Evolutionary conservation across 2,329 filamentous ascomycete genomes (phyloP).

Genomic region (Sporothrix pallida): DNA sequence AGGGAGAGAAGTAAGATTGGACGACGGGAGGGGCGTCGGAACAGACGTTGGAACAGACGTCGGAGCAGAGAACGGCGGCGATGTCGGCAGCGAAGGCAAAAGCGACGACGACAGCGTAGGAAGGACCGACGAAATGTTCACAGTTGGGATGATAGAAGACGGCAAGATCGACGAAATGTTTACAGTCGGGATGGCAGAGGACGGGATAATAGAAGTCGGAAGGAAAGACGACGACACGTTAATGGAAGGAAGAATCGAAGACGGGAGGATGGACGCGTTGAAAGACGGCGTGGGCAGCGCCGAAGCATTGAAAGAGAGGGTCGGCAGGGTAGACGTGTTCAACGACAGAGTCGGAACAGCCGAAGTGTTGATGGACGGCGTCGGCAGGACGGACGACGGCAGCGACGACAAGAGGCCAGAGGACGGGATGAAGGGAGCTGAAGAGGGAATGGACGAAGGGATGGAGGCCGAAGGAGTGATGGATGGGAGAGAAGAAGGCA

Average conservation of each 20-base stretch:
- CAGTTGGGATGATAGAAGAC: neutral
- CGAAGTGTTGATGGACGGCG: neutral
- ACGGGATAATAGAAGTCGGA: neutral
- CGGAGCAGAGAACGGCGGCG: neutral
- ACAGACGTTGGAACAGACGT: no score
- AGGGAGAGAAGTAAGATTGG: no score
- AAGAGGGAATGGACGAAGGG: neutral
- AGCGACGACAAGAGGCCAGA: slow-evolving; percentile 14
- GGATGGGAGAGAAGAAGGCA: neutral
- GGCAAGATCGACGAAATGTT: neutral
- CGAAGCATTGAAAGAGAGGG: neutral
- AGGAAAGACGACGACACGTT: slow-evolving; percentile 2
- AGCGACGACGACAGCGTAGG: neutral
- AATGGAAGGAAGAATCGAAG: neutral
- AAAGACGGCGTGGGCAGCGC: neutral
- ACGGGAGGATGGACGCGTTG: neutral
- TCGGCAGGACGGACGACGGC: neutral
- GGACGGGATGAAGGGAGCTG: neutral
- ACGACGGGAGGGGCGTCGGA: no score
- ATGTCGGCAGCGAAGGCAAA: neutral
- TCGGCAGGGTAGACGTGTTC: neutral
- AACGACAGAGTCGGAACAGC: neutral
- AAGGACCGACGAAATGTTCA: neutral
- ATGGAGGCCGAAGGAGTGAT: neutral
- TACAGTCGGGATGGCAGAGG: neutral